Evolutionary conservation across 2,329 filamentous ascomycete species (phyloP), one percentile per base, ranked within the genome.

Genomic region (Nemania diffusa): DNA sequence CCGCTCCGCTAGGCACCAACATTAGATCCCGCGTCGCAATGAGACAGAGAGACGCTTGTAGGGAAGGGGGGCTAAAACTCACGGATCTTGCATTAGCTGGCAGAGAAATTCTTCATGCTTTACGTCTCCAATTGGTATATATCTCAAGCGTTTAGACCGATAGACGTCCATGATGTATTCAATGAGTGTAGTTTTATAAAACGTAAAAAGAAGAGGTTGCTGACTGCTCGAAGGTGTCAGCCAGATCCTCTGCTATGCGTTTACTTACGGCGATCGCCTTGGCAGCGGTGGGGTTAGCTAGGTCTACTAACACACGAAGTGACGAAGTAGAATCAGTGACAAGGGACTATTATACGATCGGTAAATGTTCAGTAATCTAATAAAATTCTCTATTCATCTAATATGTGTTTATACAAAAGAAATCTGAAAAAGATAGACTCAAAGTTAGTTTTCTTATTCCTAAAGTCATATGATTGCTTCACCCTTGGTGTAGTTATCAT

Each of bases 21-120:
- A 22, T 62, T 42, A 69, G 56, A 42, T 48, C 13, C 5, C 20
- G 37, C n/a, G 20, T 50, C 20, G 26, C 3, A 20, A 27, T 44
- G 15, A 11, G n/a, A 56, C 8, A 9, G 17, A 27, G 3, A 11
- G 6, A 5, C 5, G 29, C 29, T n/a, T n/a, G 27, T 51, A 13
- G 17, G 22, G 8, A 20, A 37, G 17, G 22, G 11, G 17, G 32
- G 40, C n/a, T 11, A 20, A 20, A 13, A 24, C 68, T 68, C 42
- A 69, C 68, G 65, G 58, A 15, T 65, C 65, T 11, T 57, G 57
- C 32, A 70, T 22, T 22, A 68, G 46, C 17, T 20, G 7, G 34
- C 53, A 52, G 17, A 68, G 27, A 37, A 68, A 68, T 1, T 64
- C 55, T 15, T 67, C 64, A n/a, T 65, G 29, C 46, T 51, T 56